A percentile compares a stretch with the other conserved stretches of the same genome.
These are phyloP conservation scores for Arthrobotrys sphaeroides DNA, from an alignment of 2,329 filamentous ascomycete species.

Conservation along the genomic window DNA sequence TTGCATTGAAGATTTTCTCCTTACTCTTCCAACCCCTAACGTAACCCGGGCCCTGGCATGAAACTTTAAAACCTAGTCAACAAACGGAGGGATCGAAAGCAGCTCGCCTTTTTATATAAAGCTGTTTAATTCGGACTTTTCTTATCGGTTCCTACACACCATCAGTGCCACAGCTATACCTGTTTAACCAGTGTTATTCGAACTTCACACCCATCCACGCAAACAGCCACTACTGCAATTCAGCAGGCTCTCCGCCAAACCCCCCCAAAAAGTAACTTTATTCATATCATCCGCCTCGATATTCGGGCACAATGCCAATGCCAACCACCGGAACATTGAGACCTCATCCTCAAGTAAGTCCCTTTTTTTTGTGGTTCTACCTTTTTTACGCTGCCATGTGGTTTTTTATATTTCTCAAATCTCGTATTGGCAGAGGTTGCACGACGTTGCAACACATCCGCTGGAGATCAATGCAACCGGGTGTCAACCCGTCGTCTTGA, in stretches of 20 bases:
- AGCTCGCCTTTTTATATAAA: slow-evolving; percentile 44
- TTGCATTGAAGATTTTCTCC: slow-evolving; percentile 15
- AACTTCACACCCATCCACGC: too few relatives aligned
- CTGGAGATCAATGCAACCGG: background rate
- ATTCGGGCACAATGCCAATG: slow-evolving; percentile 43
- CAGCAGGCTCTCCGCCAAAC: background rate
- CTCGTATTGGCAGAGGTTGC: background rate
- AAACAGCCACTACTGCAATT: background rate
- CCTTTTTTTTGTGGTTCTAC: background rate
- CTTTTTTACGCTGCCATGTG: too few relatives aligned
- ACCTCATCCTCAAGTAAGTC: slow-evolving; percentile 52
- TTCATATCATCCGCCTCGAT: background rate
- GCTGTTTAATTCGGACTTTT: background rate
- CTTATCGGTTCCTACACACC: background rate
- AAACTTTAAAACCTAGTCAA: background rate
- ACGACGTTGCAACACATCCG: slow-evolving; percentile 27
- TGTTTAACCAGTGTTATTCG: too few relatives aligned
- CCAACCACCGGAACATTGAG: slow-evolving; percentile 41
- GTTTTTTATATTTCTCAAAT: slow-evolving; percentile 16
- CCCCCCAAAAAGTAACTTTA: background rate
- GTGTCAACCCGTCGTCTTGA: background rate
- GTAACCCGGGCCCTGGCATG: slow-evolving; percentile 37
- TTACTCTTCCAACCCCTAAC: slow-evolving; percentile 39
- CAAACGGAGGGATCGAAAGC: slow-evolving; percentile 19
- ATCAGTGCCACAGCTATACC: too few relatives aligned